Evolutionary conservation across 2,329 filamentous ascomycete genomes (phyloP).

Genomic region (Pseudocercospora fuligena): DNA sequence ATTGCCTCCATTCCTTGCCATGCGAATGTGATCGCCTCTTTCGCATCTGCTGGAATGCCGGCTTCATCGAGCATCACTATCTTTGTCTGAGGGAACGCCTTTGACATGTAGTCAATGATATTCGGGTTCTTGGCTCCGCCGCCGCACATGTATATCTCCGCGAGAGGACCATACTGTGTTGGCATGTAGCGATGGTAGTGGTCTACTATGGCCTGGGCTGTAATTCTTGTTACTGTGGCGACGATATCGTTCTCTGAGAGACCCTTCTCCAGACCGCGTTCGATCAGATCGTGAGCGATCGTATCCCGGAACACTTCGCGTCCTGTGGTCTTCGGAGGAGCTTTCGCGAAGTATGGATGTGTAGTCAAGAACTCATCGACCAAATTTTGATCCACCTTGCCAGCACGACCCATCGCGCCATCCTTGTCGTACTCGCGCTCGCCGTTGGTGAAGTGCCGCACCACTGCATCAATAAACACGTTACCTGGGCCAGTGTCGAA

Average conservation of each 20-base stretch:
- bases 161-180: constrained; percentile 46
- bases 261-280: constrained; percentile 41
- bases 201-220: constrained; percentile 62
- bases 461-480: constrained; percentile 41
- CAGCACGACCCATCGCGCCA: constrained; percentile 37
- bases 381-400: constrained; percentile 37
- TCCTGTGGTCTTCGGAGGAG: constrained; percentile 63
- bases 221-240: constrained; percentile 64
- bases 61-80: constrained; percentile 63
- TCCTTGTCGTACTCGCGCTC: constrained; percentile 41
- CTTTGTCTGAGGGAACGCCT: constrained; percentile 53
- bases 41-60: constrained; percentile 61
- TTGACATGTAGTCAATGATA: constrained; percentile 59
- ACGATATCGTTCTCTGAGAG: constrained; percentile 57
- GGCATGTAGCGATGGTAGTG: constrained; percentile 57
- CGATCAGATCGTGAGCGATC: constrained; percentile 57
- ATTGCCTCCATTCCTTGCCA: constrained; percentile 66
- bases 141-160: constrained; percentile 66
- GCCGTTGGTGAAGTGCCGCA: constrained; percentile 39
- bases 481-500: constrained; percentile 43
- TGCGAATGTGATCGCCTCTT: constrained; percentile 65
- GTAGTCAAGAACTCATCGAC: constrained; percentile 37
- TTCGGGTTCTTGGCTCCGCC: constrained; percentile 64
- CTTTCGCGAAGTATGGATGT: constrained; percentile 56
- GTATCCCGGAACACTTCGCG: constrained; percentile 65